Conservation (phyloP, 495 filamentous ascomycete genomes). For the Rusavskia elegans region DNA sequence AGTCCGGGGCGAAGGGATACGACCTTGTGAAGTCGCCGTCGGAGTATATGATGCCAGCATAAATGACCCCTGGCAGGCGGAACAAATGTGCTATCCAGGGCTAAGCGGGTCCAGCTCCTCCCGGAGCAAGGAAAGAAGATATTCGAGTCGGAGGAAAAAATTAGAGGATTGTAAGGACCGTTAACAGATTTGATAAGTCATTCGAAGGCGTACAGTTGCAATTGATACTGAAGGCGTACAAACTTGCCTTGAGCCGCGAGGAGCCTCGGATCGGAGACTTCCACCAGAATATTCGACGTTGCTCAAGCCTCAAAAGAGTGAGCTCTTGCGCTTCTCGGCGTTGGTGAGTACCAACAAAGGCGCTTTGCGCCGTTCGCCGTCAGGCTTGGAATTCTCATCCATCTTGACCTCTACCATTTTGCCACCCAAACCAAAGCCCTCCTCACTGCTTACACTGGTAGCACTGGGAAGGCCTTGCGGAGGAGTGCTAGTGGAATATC, state of each 20-base stretch:
- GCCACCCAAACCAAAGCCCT: slow-evolving; percentile 35
- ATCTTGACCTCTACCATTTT: slow-evolving; percentile 33
- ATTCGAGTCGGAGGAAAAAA: not conserved
- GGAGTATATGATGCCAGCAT: not conserved
- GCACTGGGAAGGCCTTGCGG: slow-evolving; percentile 26
- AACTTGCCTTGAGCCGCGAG: not conserved
- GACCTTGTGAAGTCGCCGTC: not conserved
- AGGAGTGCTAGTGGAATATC: slow-evolving; percentile 34
- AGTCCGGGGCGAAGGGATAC: not conserved
- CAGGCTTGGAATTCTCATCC: slow-evolving; percentile 18
- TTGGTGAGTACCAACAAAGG: slow-evolving; percentile 76
- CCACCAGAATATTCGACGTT: not conserved
- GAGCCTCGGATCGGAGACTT: not conserved
- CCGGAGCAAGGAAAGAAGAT: not conserved
- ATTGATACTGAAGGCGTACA: not conserved
- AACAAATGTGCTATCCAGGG: not conserved
- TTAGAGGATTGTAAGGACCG: not conserved
- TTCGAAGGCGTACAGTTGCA: not conserved
- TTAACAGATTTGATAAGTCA: not conserved
- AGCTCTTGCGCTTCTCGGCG: slow-evolving; percentile 81
- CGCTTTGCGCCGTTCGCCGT: slow-evolving; percentile 56
- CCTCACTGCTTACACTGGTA: slow-evolving; percentile 47
- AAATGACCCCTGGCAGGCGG: not conserved
- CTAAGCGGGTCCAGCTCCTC: not conserved
- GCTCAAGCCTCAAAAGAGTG: slow-evolving; percentile 29